phyloP scores from a whole-genome alignment of 768 basidiomycete species.

The Sporobolomyces pararoseus region DNA sequence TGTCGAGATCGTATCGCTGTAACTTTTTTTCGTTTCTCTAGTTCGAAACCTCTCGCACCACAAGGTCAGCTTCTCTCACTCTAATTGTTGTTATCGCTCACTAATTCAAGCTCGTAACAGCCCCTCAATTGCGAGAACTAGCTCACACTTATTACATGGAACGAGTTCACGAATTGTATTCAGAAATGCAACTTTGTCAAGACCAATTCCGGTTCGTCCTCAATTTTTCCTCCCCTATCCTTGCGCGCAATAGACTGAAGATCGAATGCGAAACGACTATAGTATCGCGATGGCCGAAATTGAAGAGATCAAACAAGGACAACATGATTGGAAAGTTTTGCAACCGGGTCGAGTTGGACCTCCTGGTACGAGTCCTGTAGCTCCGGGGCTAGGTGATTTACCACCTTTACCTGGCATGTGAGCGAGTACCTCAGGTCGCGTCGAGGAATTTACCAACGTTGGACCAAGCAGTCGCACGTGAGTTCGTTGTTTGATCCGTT shows the following conservation, averaged over 20 bases:
- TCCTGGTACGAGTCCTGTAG: slow-evolving; percentile 4
- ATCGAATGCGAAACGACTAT: too few species aligned
- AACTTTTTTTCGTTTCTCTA: not conserved
- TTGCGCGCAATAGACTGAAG: too few species aligned
- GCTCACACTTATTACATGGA: slow-evolving; percentile 40
- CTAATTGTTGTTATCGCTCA: too few species aligned
- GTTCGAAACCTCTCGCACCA: slow-evolving; percentile 2
- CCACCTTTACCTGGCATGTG: slow-evolving; percentile 15
- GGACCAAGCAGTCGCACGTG: too few species aligned
- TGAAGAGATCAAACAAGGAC: slow-evolving; percentile 31
- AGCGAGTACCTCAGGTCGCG: too few species aligned
- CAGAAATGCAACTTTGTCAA: slow-evolving; percentile 30
- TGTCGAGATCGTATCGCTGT: not conserved
- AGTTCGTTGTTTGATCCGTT: too few species aligned
- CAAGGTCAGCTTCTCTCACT: slow-evolving; percentile 8
- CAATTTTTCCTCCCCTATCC: not conserved
- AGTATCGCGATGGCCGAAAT: slow-evolving; percentile 37
- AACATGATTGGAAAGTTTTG: slow-evolving; percentile 20
- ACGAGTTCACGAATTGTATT: slow-evolving; percentile 32
- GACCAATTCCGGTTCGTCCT: slow-evolving; percentile 37
- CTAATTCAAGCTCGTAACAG: slow-evolving; percentile 1
- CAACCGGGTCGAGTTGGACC: slow-evolving; percentile 18
- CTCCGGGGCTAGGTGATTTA: not conserved
- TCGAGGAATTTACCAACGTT: too few species aligned
- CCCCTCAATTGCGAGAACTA: slow-evolving; percentile 25